A percentile compares a stretch with the other conserved stretches of the same genome.
These are phyloP conservation scores for Tolypocladium ovalisporum DNA, from an alignment of 2,329 filamentous ascomycete species.

Conservation along the genomic window DNA sequence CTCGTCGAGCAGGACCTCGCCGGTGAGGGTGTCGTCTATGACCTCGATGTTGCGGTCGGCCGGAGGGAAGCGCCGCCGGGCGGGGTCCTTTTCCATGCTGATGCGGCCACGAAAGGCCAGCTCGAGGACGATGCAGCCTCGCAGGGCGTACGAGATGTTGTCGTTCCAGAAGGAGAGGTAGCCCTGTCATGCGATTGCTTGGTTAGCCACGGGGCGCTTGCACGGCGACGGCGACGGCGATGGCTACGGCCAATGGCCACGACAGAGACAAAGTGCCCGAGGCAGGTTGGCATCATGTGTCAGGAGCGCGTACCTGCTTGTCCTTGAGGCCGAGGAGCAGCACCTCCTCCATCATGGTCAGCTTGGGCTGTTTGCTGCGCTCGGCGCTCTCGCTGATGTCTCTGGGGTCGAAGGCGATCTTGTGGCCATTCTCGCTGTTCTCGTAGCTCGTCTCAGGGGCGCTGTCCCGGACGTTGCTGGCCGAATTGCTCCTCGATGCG, in stretches of 20 bases:
- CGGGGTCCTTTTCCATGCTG: conserved; percentile 96
- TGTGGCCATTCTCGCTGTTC: conserved; percentile 89
- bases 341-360: conserved; percentile 98
- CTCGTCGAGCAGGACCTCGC: conserved; percentile 94
- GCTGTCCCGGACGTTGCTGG: conserved; percentile 40
- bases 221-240: not conserved
- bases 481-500: conserved; percentile 47
- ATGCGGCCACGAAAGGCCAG: conserved; percentile 91
- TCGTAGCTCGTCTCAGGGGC: conserved; percentile 76
- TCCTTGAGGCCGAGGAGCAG: conserved; percentile 92
- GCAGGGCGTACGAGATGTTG: conserved; percentile 96
- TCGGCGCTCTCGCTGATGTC: conserved; percentile 97
- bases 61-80: conserved; percentile 81
- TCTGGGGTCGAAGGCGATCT: conserved; percentile 93
- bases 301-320: conserved; percentile 64
- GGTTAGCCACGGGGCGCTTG: conserved; percentile 4
- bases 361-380: conserved; percentile 92
- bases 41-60: conserved; percentile 94
- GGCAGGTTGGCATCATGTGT: not conserved
- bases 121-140: conserved; percentile 97
- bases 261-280: not conserved
- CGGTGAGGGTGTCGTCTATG: conserved; percentile 89
- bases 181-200: conserved; percentile 46
- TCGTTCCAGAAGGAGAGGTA: conserved; percentile 99
- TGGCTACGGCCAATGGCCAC: not conserved